These are phyloP conservation scores for Pichia ethanolica DNA, from an alignment of 805 yeast species.

Conservation along the genomic window DNA sequence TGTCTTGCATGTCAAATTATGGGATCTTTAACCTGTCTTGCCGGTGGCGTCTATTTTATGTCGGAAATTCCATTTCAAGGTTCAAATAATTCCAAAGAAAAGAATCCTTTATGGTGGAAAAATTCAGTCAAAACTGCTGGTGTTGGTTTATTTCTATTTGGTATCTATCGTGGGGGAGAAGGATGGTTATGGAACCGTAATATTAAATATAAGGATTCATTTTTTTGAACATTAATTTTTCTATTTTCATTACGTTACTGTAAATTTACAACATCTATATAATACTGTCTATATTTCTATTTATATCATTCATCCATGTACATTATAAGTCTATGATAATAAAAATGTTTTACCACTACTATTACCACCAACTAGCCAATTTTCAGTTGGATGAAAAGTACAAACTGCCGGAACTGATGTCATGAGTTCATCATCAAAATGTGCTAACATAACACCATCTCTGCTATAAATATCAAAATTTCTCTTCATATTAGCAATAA, in stretches of 20 bases:
- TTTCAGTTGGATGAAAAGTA: conserved; percentile 72
- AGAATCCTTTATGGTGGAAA: conserved; percentile 60
- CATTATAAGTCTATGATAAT: conserved; percentile 23
- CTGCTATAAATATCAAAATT: conserved; percentile 76
- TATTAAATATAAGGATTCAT: conserved; percentile 19
- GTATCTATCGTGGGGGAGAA: conserved; percentile 57
- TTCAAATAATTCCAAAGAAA: conserved; percentile 22
- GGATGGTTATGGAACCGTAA: conserved; percentile 47
- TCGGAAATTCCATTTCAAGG: conserved; percentile 48
- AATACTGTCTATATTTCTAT: too few relatives aligned
- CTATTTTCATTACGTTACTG: too few relatives aligned
- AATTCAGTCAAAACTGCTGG: conserved; percentile 47
- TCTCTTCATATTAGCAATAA: conserved; percentile 89
- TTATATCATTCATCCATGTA: too few relatives aligned
- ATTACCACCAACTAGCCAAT: conserved; percentile 91
- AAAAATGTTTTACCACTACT: conserved; percentile 86
- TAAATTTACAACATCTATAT: too few relatives aligned
- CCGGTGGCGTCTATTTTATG: conserved; percentile 56
- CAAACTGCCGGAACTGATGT: conserved; percentile 93
- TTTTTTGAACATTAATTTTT: not conserved
- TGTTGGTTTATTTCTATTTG: conserved; percentile 45
- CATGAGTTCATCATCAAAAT: conserved; percentile 48
- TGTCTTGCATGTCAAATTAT: conserved; percentile 66
- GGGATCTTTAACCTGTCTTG: conserved; percentile 50
- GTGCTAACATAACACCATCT: conserved; percentile 72